Percentiles rank a stretch among this genome's conserved stretches.
phyloP scores from a whole-genome alignment of 148 eudicot genomes.

The Cornus florida region DNA sequence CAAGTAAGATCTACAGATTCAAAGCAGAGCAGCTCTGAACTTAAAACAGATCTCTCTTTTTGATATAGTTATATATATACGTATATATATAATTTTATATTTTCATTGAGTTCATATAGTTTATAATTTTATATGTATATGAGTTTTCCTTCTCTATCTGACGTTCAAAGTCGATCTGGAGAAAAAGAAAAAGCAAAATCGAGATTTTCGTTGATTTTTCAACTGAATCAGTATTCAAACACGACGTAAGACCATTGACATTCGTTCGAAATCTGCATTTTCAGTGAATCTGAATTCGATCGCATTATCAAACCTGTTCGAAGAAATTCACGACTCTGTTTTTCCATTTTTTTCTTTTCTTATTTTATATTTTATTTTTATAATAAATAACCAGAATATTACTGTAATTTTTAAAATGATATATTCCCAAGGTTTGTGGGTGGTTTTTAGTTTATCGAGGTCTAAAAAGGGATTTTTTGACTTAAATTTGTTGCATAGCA shows the following conservation, averaged over 20 bases:
- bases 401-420: neutral
- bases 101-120: no score
- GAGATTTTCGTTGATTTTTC: neutral
- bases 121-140: no score
- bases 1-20: neutral
- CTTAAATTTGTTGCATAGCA: neutral
- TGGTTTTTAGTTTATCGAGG: neutral
- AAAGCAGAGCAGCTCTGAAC: neutral
- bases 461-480: neutral
- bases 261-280: neutral
- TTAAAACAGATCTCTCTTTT: neutral
- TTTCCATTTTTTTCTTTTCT: no score
- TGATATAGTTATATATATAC: no score
- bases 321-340: neutral
- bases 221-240: neutral
- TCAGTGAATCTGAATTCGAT: neutral
- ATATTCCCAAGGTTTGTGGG: neutral
- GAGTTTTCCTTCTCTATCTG: no score
- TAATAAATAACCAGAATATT: no score
- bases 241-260: neutral
- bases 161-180: no score
- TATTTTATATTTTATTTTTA: no score
- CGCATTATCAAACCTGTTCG: neutral
- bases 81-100: no score
- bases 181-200: neutral